These are phyloP conservation scores for Leptomonas seymouri DNA, from an alignment of 208 protist genomes.

Conservation along the genomic window DNA sequence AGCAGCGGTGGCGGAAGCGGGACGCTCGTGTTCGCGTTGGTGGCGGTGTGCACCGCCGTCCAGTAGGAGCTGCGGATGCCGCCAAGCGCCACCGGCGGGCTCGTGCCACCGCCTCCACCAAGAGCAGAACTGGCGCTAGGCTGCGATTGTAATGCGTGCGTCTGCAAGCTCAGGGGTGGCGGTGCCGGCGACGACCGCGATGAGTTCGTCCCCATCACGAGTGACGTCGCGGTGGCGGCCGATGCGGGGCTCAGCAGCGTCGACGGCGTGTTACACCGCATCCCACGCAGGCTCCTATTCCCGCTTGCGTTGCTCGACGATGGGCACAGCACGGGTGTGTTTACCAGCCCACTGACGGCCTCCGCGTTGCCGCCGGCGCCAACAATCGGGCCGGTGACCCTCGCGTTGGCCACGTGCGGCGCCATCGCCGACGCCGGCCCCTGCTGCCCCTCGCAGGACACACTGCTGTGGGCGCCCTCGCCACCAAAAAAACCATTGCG, in stretches of 20 bases:
- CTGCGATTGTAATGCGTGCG: background rate
- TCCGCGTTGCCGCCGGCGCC: conserved; percentile 11
- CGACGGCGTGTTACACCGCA: conserved; percentile 6
- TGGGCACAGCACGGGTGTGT: background rate
- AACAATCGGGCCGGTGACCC: background rate
- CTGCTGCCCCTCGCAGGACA: conserved; percentile 2
- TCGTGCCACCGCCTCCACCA: background rate
- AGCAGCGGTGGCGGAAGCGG: conserved; percentile 15
- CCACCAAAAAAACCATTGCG: conserved; percentile 9
- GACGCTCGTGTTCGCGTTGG: conserved; percentile 29
- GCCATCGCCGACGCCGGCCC: background rate
- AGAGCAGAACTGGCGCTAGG: background rate
- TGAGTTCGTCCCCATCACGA: background rate
- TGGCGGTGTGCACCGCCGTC: conserved; percentile 36
- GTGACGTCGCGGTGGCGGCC: background rate
- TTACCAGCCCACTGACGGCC: background rate
- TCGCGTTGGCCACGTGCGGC: background rate
- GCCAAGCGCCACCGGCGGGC: background rate
- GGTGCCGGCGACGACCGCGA: background rate
- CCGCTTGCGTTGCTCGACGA: conserved; percentile 3
- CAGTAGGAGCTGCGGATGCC: conserved; percentile 15
- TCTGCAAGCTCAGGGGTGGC: background rate
- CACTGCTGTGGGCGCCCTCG: conserved; percentile 7
- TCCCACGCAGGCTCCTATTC: background rate
- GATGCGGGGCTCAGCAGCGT: background rate